Evolutionary conservation across 2,329 filamentous ascomycete genomes (phyloP), one percentile per base, ranked within the genome.

Genomic region (Colletotrichum eremochloae): DNA sequence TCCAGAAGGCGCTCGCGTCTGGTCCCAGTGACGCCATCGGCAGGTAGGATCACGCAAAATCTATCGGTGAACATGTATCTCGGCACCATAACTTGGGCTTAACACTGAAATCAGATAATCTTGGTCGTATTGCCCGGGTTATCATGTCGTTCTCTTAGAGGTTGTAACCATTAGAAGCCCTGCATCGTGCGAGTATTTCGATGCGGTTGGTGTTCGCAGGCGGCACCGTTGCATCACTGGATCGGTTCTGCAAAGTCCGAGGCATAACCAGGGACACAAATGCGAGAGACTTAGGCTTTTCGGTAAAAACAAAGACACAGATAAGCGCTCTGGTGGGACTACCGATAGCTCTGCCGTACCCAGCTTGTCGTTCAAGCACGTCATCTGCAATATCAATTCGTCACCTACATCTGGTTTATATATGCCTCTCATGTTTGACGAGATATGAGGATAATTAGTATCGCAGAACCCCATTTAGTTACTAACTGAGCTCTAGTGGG

Each of bases 351-450:
- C 57, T 9, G 29, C 20, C 57, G 8, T 18, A 8, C 31, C 24
- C 40, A 31, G 29, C 24, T 5, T n/a, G n/a, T 60, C n/a, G n/a
- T n/a, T 20, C 57, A 61, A 61, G 57, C 57, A 61, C 40, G 57
- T 61, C 57, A 61, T 61, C 29, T 61, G 57, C 57, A 61, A 20
- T 24, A 33, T 18, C 57, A n/a, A 61, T 61, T 61, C 40, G 57
- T 61, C 57, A 61, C 24, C 44, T 5, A 33, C 9, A 12, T 9
- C 4, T 46, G 15, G 24, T 12, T 15, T 31, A 31, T 61, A 61
- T 61, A 61, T 46, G 57, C 31, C 33, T 44, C 38, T 46, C 40
- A 61, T 42, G 24, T 29, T 46, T 46, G 40, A 42, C 40, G 15
- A 44, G 15, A 33, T 29, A 1, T 4, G 8, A 31, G 5, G 1